Evolutionary conservation across 2,329 filamentous ascomycete genomes (phyloP).

Genomic region (Calonectria henricotiae): DNA sequence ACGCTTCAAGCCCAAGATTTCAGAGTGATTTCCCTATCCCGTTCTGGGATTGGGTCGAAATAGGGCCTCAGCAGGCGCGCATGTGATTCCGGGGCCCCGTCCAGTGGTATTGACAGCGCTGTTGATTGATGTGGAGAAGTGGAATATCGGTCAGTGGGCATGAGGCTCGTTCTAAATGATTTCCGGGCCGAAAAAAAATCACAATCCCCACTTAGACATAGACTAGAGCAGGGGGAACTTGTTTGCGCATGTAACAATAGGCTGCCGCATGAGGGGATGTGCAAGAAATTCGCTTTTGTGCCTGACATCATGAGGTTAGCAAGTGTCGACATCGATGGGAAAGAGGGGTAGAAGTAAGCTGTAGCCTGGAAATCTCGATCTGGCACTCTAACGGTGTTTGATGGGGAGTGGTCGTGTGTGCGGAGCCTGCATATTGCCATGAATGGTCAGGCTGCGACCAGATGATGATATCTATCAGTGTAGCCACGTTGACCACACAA

Average conservation of each 20-base stretch:
- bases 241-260: too few relatives aligned
- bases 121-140: constrained; percentile 15
- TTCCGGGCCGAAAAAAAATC: background rate
- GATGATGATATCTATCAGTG: background rate
- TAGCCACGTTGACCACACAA: background rate
- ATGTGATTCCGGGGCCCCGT: constrained; percentile 20
- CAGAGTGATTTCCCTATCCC: background rate
- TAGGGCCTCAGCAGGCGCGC: background rate
- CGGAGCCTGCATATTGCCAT: background rate
- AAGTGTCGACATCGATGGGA: background rate
- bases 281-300: background rate
- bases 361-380: background rate
- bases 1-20: background rate
- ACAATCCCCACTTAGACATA: background rate
- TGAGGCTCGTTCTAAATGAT: background rate
- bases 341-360: background rate
- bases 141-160: background rate
- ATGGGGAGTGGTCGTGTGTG: background rate
- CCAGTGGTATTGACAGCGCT: constrained; percentile 1
- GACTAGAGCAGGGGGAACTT: too few relatives aligned
- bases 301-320: background rate
- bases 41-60: constrained; percentile 25
- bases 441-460: too few relatives aligned
- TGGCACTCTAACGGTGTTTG: background rate
- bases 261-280: background rate